Conservation (phyloP, 2,329 filamentous ascomycete species). For the Xylariaceae sp. region DNA sequence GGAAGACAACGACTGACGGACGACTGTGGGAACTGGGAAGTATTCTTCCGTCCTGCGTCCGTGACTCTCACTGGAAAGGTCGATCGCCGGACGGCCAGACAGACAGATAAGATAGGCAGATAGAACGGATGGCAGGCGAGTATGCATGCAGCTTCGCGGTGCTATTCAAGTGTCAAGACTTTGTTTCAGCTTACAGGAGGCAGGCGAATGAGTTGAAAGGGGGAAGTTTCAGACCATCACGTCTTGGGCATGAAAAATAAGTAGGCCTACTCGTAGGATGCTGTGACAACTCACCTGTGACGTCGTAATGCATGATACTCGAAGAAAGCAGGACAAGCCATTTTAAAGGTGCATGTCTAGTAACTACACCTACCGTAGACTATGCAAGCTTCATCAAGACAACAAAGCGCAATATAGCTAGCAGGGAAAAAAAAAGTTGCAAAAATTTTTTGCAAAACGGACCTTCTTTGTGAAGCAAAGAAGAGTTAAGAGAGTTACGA, state of each 20-base stretch:
- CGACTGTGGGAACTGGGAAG: background rate
- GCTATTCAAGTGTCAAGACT: conserved; percentile 20
- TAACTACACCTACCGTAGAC: background rate
- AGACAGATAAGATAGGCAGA: conserved; percentile 12
- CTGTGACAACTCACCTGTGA: conserved; percentile 18
- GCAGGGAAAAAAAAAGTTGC: background rate
- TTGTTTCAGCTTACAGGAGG: conserved; percentile 25
- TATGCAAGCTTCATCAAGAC: background rate
- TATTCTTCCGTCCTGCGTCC: no score
- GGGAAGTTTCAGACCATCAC: conserved; percentile 28
- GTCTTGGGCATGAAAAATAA: conserved; percentile 15
- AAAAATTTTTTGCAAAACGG: background rate
- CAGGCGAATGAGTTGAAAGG: conserved; percentile 26
- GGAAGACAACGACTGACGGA: background rate
- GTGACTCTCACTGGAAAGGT: background rate
- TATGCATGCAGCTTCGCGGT: background rate
- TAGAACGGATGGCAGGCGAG: conserved; percentile 4
- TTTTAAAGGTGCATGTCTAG: background rate
- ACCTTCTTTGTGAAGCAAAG: background rate
- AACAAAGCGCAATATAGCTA: background rate
- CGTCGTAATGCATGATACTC: conserved; percentile 13
- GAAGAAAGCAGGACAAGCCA: conserved; percentile 1
- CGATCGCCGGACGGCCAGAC: background rate
- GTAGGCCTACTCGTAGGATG: conserved; percentile 5
- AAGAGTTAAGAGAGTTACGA: background rate